Conservation (phyloP, 2,329 filamentous ascomycete genomes). For the Penicillium griseofulvum region DNA sequence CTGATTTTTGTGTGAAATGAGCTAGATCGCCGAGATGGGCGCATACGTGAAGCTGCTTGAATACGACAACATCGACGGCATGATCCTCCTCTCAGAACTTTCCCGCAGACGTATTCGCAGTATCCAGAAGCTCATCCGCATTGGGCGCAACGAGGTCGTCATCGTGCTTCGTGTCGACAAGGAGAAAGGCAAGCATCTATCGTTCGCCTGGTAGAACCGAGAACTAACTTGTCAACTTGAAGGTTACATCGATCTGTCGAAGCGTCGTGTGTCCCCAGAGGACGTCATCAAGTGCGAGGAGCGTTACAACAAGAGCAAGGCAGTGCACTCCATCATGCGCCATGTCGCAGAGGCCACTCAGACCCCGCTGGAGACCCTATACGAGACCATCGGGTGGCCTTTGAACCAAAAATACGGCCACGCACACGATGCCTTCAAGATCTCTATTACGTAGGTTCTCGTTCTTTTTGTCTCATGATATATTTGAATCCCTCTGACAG, state of each 20-base stretch:
- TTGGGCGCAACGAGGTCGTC: constrained; percentile 96
- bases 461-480: neutral
- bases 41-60: constrained; percentile 99
- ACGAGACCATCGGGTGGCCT: constrained; percentile 94
- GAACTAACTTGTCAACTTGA: constrained; percentile 21
- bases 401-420: constrained; percentile 97
- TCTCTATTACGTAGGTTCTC: constrained; percentile 83
- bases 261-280: constrained; percentile 94
- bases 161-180: constrained; percentile 98
- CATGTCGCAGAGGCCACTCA: constrained; percentile 97
- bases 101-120: constrained; percentile 96
- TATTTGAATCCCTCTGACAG: constrained; percentile 8
- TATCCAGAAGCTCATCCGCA: constrained; percentile 98
- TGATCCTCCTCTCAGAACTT: constrained; percentile 97
- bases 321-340: constrained; percentile 98
- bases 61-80: constrained; percentile 99
- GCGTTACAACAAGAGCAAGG: constrained; percentile 99
- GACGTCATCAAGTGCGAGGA: constrained; percentile 99
- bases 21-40: constrained; percentile 97
- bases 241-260: constrained; percentile 97
- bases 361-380: constrained; percentile 89
- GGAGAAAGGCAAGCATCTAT: constrained; percentile 71
- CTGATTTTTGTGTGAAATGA: constrained; percentile 14
- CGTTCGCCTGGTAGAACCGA: neutral
- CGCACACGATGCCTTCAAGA: constrained; percentile 96